Percentiles rank a stretch among this genome's conserved stretches.
These are phyloP conservation scores for Leccinum huronense DNA, from an alignment of 1,284 basidiomycete genomes.

Conservation along the genomic window DNA sequence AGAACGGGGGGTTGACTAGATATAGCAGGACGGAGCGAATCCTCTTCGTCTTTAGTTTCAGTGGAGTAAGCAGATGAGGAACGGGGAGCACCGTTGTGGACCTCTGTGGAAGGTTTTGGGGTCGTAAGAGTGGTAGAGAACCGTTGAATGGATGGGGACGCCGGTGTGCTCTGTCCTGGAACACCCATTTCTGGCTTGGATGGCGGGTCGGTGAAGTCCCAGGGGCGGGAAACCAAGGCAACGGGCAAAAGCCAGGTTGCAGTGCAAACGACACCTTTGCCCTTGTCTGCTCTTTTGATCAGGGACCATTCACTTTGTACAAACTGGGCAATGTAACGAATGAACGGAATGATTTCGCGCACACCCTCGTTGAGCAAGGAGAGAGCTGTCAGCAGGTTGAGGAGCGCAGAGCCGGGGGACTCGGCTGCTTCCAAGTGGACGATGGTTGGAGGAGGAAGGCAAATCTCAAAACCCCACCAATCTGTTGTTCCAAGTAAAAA, in stretches of 20 bases:
- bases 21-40: constrained; percentile 25
- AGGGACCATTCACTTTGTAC: constrained; percentile 67
- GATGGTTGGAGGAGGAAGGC: constrained; percentile 67
- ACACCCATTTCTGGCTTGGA: constrained; percentile 17
- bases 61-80: constrained; percentile 33
- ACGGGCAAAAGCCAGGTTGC: constrained; percentile 83
- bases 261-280: constrained; percentile 77
- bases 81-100: constrained; percentile 19
- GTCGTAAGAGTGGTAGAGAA: constrained; percentile 32
- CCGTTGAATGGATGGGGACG: constrained; percentile 25
- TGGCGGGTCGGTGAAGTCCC: constrained; percentile 65
- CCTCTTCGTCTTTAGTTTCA: constrained; percentile 27
- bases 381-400: constrained; percentile 72
- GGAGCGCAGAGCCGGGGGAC: constrained; percentile 58
- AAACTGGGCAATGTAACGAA: constrained; percentile 75
- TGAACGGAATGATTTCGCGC: constrained; percentile 73
- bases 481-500: constrained; percentile 41
- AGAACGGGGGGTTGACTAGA: constrained; percentile 36
- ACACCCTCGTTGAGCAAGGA: constrained; percentile 67
- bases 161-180: constrained; percentile 24
- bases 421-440: constrained; percentile 57
- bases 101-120: constrained; percentile 35
- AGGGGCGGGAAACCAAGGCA: constrained; percentile 70
- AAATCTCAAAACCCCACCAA: constrained; percentile 81
- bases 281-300: constrained; percentile 63